Evolutionary conservation across 2,329 filamentous ascomycete species (phyloP), one percentile per base, ranked within the genome.

Genomic region (Ceratocystis harringtonii): DNA sequence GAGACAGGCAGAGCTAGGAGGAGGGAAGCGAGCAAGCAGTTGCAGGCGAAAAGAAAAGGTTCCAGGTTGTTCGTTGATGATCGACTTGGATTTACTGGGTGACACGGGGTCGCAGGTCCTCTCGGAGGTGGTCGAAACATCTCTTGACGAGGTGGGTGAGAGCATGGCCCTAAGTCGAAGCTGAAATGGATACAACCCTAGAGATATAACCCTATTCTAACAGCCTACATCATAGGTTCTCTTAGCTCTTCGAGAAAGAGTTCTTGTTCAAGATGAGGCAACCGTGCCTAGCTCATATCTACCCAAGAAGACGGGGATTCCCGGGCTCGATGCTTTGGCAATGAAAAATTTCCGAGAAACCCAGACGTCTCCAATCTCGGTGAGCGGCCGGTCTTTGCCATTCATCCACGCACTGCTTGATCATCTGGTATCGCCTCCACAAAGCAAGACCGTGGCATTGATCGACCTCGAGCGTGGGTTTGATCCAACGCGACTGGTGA

Each of bases 141-240:
- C 75, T 71, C 74, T 86, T 50, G 82, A 86, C 71, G 80, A 85
- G 78, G 84, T 86, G 71, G 78, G 84, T 86, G 71, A 75, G 71
- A 75, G 76, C 74, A 67, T 50, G 58, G 61, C 36, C 64, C 19
- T 22, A n/a, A 45, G 50, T 43, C 45, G 15, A 36, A 7, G 44
- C 67, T 50, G 69, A 68, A 66, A 65, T 50, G 2, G 36, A 8
- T 44, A 58, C 57, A 61, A 25, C 48, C 57, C 43, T 62, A 60
- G 50, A 74, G 69, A 69, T 72, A 72, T 50, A 70, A 69, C 45
- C 68, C 72, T 50, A 68, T 12, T 66, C 71, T 48, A 68, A 75
- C 61, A 69, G 70, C 65, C 67, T 68, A 60, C 68, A 68, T 58
- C 65, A 70, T 44, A 69, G 68, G 60, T 64, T 63, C 44, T 44